These are phyloP conservation scores for Powellomyces hirtus DNA, from an alignment of 192 early-diverging fungal species.

Conservation along the genomic window DNA sequence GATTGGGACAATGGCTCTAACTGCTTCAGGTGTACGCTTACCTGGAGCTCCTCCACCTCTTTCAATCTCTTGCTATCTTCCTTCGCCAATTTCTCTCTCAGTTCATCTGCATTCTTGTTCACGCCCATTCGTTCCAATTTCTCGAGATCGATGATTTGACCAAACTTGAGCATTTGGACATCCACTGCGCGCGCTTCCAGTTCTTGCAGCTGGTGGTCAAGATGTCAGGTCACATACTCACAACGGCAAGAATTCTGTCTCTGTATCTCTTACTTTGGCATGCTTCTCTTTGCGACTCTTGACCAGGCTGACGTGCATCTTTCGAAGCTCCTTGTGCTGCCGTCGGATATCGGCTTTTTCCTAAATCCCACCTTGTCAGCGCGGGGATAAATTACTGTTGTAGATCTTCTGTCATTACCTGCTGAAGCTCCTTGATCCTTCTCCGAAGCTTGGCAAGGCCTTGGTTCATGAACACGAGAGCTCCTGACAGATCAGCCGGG, in stretches of 20 bases:
- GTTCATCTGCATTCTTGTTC: conserved; percentile 60
- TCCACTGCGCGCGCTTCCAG: conserved; percentile 48
- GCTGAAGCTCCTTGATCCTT: conserved; percentile 59
- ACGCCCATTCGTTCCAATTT: conserved; percentile 61
- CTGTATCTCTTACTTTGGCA: conserved; percentile 30
- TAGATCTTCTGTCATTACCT: conserved; percentile 33
- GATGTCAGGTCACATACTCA: not conserved
- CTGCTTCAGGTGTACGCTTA: too few relatives aligned
- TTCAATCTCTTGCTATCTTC: conserved; percentile 50
- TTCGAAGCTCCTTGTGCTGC: conserved; percentile 59
- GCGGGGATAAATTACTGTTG: not conserved
- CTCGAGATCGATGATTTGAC: conserved; percentile 60
- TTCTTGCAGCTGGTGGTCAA: conserved; percentile 40
- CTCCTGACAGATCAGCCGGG: conserved; percentile 45
- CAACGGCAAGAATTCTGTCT: not conserved
- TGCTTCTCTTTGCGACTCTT: conserved; percentile 61
- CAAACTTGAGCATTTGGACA: conserved; percentile 70
- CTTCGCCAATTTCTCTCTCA: conserved; percentile 55
- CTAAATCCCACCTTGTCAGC: too few relatives aligned
- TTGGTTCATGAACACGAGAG: conserved; percentile 53
- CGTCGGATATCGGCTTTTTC: conserved; percentile 63
- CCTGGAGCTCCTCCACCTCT: conserved; percentile 47
- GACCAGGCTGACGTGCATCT: conserved; percentile 55
- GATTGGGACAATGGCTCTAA: too few relatives aligned
- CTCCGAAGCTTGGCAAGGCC: conserved; percentile 47